phyloP scores from a whole-genome alignment of 306 rosid genomes.

The Lathyrus aphaca region DNA sequence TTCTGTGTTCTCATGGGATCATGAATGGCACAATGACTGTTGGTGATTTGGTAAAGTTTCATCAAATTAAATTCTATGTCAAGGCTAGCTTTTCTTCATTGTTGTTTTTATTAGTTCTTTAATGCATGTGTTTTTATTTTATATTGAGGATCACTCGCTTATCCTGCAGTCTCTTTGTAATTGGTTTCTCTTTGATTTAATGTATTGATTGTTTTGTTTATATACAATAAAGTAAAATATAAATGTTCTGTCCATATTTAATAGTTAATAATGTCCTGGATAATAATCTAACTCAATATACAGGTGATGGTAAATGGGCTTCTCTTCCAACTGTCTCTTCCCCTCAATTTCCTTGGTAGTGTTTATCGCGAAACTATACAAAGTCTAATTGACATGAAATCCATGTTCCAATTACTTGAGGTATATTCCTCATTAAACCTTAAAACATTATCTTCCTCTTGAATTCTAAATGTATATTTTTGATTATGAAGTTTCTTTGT shows the following conservation, averaged over 20 bases:
- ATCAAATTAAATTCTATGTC: conserved; percentile 22
- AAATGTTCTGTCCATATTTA: conserved; percentile 4
- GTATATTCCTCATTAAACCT: conserved; percentile 51
- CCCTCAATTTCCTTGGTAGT: conserved; percentile 96
- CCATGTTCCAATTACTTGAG: conserved; percentile 98
- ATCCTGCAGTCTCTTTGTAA: conserved; percentile 13
- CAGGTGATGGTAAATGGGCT: conserved; percentile 99
- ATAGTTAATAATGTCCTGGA: conserved; percentile 18
- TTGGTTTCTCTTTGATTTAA: neutral
- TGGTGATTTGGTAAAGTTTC: conserved; percentile 87
- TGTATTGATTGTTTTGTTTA: conserved; percentile 17
- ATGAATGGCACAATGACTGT: conserved; percentile 81
- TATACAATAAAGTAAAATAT: conserved; percentile 4
- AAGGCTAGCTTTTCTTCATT: conserved; percentile 13
- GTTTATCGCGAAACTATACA: conserved; percentile 97
- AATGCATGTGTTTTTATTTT: conserved; percentile 16
- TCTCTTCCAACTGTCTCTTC: conserved; percentile 96
- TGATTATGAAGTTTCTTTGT: conserved; percentile 29
- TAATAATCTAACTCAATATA: conserved; percentile 32
- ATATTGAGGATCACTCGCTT: conserved; percentile 29
- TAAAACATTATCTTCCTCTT: conserved; percentile 25
- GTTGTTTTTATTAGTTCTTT: conserved; percentile 13
- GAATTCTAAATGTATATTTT: conserved; percentile 2
- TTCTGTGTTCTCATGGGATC: conserved; percentile 87
- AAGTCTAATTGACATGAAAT: conserved; percentile 94